Base-by-base conservation (phyloP, 345 rosid species). In the Bruguiera sexangula region DNA sequence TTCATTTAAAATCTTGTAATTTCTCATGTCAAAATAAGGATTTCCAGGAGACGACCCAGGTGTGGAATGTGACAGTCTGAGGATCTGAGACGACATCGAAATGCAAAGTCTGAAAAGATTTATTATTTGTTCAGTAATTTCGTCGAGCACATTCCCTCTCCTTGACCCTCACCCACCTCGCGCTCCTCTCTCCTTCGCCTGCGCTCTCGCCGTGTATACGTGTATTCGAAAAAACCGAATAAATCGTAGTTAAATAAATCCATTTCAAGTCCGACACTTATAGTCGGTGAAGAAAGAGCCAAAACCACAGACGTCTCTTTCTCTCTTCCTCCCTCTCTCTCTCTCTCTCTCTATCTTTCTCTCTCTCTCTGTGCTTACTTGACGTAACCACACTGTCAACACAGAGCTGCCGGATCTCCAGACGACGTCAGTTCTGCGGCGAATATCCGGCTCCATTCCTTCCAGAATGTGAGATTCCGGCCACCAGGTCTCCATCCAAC, bases 211-310 rank as follows among this genome's bases (percentile, higher is more conserved):
- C 3, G 50, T 43, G 6, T 36, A 15, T 19, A 1, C 27, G 29
- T 79, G 87, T 78, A 82, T 81, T 78, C 79, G 68, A 76, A 81
- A 50, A 73, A 52, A 71, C 63, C 37, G 63, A 74, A 76, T 79
- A n/a, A 78, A 82, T 71, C 70, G 53, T 58, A 80, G 80, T 83
- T 82, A 75, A 80, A 69, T 63, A 29, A 55, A 73, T 74, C 72
- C 81, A 62, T 72, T 79, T 84, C 74, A 70, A 71, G 70, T 84
- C 85, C 88, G 80, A 76, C 80, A 24, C 76, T 52, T 43, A 15
- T 3, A 18, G 83, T 78, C 84, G 84, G 86, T 80, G 80, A 70
- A 46, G 20, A 16, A 24, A 70, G 30, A 6, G 55, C 53, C 64
- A 51, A 75, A 34, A 21, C 2, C 46, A 26, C 1, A 15, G 3